phyloP scores from a whole-genome alignment of 164 flowering plant genomes.

The Hamamelis virginiana region DNA sequence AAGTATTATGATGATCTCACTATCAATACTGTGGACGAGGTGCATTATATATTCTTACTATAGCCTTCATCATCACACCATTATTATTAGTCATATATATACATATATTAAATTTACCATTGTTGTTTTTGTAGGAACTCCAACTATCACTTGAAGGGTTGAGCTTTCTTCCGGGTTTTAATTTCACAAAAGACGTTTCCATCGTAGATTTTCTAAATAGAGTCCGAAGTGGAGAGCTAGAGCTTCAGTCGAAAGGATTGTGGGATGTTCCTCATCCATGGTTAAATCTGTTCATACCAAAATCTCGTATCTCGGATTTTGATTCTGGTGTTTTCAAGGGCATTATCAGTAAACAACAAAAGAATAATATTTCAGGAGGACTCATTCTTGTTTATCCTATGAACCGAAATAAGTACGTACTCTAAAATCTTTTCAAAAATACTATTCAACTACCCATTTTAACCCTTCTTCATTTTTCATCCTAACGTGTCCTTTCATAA shows the following conservation, averaged over 20 bases:
- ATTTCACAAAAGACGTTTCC: slow-evolving; percentile 50
- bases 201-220: slow-evolving; percentile 61
- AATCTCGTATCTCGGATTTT: slow-evolving; percentile 58
- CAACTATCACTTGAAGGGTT: slow-evolving; percentile 39
- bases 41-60: no score
- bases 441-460: no score
- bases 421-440: no score
- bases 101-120: no score
- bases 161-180: slow-evolving; percentile 39
- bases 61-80: no score
- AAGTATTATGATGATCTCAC: slow-evolving; percentile 6
- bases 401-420: slow-evolving; percentile 58
- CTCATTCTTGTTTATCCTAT: slow-evolving; percentile 71
- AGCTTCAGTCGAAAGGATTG: slow-evolving; percentile 52
- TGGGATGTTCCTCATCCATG: slow-evolving; percentile 97
- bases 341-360: slow-evolving; percentile 42
- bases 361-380: slow-evolving; percentile 40
- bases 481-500: no score
- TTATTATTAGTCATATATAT: no score
- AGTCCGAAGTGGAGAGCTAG: slow-evolving; percentile 55
- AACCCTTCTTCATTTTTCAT: no score
- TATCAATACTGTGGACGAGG: no score
- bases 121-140: slow-evolving; percentile 46
- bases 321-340: slow-evolving; percentile 50
- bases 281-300: slow-evolving; percentile 79